Evolutionary conservation across 805 yeast genomes (phyloP), one percentile per base, ranked within the genome.

Genomic region (Blastobotrys americana): DNA sequence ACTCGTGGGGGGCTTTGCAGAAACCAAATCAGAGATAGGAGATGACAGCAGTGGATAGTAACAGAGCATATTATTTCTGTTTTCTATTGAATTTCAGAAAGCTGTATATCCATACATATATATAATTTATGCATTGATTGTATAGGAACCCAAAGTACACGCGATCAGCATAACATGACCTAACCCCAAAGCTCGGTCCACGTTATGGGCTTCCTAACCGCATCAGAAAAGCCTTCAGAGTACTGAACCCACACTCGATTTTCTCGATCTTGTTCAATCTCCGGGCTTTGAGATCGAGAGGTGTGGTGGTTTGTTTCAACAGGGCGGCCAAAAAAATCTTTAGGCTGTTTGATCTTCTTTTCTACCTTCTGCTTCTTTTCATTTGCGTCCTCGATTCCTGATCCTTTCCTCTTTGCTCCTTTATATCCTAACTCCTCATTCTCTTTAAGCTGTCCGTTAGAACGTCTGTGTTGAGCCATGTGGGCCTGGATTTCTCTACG

Each of bases 201-300:
- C 17, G 80, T 76, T 19, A 88, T 77, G 43, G 81, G 84, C 56
- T 85, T 86, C 27, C 94, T 67, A 2, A 88, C 97, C 0, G 97
- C 97, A 61, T 86, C 83, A 3, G 95, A 84, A 57, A 82, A 88
- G 0, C 97, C 97, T 64, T 88, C 96, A 51, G 83, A 84, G 58
- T 81, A 87, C 57, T 83, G 86, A n/a, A 88, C 84, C 96, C 96
- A 88, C 38, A 78, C 71, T 54, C 55, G 48, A 9, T 45, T 49
- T 13, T 47, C 43, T 17, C 44, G 23, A 6, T 25, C 39, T 5
- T 37, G 47, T 2, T 28, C 35, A 17, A 21, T 38, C 5, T 22
- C 41, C 10, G 35, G 23, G 4, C 27, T 34, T 3, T 38, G 37
- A 15, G n/a, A n/a, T n/a, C n/a, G n/a, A n/a, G n/a, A n/a, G n/a